These are phyloP conservation scores for Pyrus betulifolia DNA, from an alignment of 306 rosid species.

Conservation along the genomic window DNA sequence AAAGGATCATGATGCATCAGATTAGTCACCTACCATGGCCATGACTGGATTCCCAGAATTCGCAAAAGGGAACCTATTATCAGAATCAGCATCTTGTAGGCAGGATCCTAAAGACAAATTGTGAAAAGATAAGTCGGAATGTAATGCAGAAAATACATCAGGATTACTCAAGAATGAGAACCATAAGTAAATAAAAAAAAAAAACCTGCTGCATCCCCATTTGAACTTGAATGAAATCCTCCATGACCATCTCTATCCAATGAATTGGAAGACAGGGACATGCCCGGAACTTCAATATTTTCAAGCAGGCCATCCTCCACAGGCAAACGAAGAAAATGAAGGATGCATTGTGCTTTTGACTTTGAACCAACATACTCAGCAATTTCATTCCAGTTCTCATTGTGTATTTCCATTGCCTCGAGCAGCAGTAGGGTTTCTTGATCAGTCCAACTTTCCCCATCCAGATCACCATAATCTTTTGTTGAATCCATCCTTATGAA, in stretches of 20 bases:
- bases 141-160: constrained; percentile 23
- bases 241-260: constrained; percentile 39
- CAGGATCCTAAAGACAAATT: constrained; percentile 38
- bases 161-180: constrained; percentile 11
- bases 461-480: constrained; percentile 69
- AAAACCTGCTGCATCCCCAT: constrained; percentile 71
- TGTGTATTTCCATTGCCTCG: constrained; percentile 85
- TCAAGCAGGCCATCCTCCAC: constrained; percentile 89
- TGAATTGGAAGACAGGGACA: constrained; percentile 40
- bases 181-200: constrained; percentile 21
- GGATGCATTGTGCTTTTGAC: constrained; percentile 97
- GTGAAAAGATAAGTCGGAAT: constrained; percentile 2
- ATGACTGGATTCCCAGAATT: constrained; percentile 97
- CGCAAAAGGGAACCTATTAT: constrained; percentile 72
- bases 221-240: constrained; percentile 39
- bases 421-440: constrained; percentile 89
- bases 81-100: constrained; percentile 47
- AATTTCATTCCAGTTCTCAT: constrained; percentile 96
- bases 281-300: constrained; percentile 72
- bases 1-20: constrained; percentile 12
- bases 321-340: constrained; percentile 94
- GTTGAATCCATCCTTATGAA: constrained; percentile 57
- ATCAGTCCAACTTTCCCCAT: constrained; percentile 91
- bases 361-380: constrained; percentile 88
- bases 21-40: constrained; percentile 75